Base-by-base conservation (phyloP, 768 basidiomycete genomes). In the Cystobasidium onofrii region DNA sequence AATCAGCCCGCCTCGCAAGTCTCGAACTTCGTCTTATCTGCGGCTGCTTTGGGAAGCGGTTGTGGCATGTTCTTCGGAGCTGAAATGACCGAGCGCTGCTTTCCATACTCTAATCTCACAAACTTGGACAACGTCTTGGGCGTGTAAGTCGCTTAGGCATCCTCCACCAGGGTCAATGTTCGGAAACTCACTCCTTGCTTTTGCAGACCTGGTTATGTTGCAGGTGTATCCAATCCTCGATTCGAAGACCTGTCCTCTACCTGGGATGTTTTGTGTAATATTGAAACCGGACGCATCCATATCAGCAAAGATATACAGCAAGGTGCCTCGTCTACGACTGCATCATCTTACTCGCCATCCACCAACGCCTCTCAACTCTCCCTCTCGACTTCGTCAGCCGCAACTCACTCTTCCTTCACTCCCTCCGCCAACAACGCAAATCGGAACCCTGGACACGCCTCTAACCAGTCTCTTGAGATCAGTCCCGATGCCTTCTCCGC, bases 211-310 rank as follows among this genome's bases (percentile, higher is more conserved):
- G 95, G 91, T 15, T 99, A 89, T 79, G 93, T 99, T 65, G 96
- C 94, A 12, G 96, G 96, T 0, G 95, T 98, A 1, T 94, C 91
- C 0, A 99, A 99, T 78, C 96, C 94, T 1, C 92, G 97, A 57
- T 97, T 97, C 81, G 92, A 95, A 78, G 84, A 89, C 0, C 86
- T 89, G 0, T 87, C 88, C 0, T 85, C 86, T 15, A 80, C 80
- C 31, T 99, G 96, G 96, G 96, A 99, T 81, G 83, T 99, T 9
- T 84, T 97, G 46, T 90, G 95, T 80, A 92, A 98, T 79, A 88
- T 97, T 75, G 89, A 91, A 61, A 87, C 88, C 0, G 91, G 91
- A 12, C 88, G 87, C 43, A 90, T 99, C 73, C 88, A 88, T 1
- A 88, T 98, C 17, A 88, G 90, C 44, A 94, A 88, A 80, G 90